phyloP scores from a whole-genome alignment of 306 rosid species.

The Argentina anserina region DNA sequence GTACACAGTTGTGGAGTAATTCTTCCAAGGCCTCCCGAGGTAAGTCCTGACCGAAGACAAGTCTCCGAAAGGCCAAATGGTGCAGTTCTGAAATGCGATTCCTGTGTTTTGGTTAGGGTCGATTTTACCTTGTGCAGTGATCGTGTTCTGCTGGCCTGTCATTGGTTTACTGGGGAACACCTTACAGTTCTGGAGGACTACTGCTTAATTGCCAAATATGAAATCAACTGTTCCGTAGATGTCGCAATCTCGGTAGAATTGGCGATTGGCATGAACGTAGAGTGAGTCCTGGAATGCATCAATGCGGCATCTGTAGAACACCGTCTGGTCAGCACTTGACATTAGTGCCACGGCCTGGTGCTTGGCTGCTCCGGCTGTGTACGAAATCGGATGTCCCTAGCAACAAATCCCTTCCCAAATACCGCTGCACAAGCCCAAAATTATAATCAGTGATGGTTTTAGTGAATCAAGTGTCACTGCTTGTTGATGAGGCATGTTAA shows the following conservation, averaged over 20 bases:
- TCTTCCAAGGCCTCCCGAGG: slow-evolving; percentile 89
- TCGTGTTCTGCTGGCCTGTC: slow-evolving; percentile 61
- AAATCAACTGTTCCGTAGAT: slow-evolving; percentile 72
- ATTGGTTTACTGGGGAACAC: slow-evolving; percentile 48
- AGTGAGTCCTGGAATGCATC: slow-evolving; percentile 74
- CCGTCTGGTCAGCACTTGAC: slow-evolving; percentile 52
- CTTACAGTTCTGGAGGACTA: slow-evolving; percentile 53
- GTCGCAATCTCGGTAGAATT: slow-evolving; percentile 65
- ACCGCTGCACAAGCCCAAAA: slow-evolving; percentile 41
- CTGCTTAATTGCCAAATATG: slow-evolving; percentile 76
- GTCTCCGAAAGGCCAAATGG: slow-evolving; percentile 46
- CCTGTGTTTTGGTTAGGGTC: slow-evolving; percentile 84
- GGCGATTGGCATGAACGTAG: slow-evolving; percentile 55
- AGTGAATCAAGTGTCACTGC: too few relatives aligned
- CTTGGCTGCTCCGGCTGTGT: slow-evolving; percentile 66
- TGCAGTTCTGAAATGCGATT: slow-evolving; percentile 53
- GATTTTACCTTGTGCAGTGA: slow-evolving; percentile 72
- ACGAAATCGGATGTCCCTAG: slow-evolving; percentile 54
- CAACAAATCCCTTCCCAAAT: slow-evolving; percentile 58
- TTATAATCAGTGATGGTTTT: neutral
- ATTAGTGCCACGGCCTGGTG: slow-evolving; percentile 82
- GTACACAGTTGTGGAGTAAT: slow-evolving; percentile 66
- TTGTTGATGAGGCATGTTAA: too few relatives aligned
- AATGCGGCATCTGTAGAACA: slow-evolving; percentile 54
- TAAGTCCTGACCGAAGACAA: slow-evolving; percentile 48